Percentiles rank a stretch among this genome's conserved stretches.
Evolutionary conservation across 352 stramenopile genomes (phyloP).

Genomic region (Phytophthora agathidicida): DNA sequence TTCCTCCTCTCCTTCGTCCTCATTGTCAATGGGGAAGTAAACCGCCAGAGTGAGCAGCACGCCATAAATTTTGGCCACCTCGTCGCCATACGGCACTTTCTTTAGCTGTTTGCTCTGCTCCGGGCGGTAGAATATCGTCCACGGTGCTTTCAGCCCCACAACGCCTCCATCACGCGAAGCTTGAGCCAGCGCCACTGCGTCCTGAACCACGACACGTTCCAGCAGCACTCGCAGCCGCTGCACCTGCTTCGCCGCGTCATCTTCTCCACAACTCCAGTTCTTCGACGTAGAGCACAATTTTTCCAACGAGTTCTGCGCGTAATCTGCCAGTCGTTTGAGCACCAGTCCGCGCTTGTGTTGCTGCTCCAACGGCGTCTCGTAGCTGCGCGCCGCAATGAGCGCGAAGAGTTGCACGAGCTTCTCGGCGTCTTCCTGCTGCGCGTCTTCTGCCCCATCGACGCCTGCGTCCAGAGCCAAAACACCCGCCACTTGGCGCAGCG

Average conservation of each 20-base stretch:
- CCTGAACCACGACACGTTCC: conserved; percentile 48
- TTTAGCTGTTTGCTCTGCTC: conserved; percentile 34
- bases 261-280: conserved; percentile 46
- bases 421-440: conserved; percentile 19
- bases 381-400: conserved; percentile 45
- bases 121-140: conserved; percentile 65
- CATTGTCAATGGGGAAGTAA: conserved; percentile 51
- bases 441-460: conserved; percentile 11
- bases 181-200: conserved; percentile 29
- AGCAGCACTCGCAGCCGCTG: conserved; percentile 47
- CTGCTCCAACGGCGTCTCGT: conserved; percentile 39
- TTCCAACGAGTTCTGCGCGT: conserved; percentile 24
- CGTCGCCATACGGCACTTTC: conserved; percentile 40
- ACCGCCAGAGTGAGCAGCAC: conserved; percentile 50
- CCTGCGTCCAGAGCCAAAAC: conserved; percentile 49
- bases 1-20: conserved; percentile 40
- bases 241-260: conserved; percentile 32
- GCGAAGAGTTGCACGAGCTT: conserved; percentile 39
- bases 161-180: background rate
- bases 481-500: conserved; percentile 30
- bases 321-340: conserved; percentile 31
- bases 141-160: conserved; percentile 30
- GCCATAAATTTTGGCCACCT: conserved; percentile 61
- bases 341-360: conserved; percentile 46
- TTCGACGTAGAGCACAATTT: conserved; percentile 4